These are phyloP conservation scores for Fomitopsis betulina DNA, from an alignment of 1,284 basidiomycete genomes.

Conservation along the genomic window DNA sequence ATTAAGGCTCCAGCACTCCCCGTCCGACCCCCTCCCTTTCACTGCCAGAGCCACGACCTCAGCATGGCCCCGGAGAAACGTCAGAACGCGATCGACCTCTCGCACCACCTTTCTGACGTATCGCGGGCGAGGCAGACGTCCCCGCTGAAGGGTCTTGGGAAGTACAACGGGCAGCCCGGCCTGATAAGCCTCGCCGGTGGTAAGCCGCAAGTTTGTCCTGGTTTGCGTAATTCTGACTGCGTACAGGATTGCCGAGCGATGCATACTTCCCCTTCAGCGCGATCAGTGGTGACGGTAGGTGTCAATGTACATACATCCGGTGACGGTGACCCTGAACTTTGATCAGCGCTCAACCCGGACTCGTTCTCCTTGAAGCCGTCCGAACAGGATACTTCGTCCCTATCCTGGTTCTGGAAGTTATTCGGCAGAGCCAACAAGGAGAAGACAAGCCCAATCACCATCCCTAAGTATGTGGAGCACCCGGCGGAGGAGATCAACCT, in stretches of 20 bases:
- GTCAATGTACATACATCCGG: neutral
- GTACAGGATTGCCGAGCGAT: slow-evolving; percentile 53
- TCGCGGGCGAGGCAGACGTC: slow-evolving; percentile 48
- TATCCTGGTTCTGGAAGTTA: slow-evolving; percentile 67
- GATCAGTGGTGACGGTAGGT: slow-evolving; percentile 41
- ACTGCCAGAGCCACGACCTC: neutral
- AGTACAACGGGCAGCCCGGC: slow-evolving; percentile 48
- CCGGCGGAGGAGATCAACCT: slow-evolving; percentile 55
- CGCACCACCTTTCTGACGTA: slow-evolving; percentile 54
- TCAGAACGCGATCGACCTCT: slow-evolving; percentile 49
- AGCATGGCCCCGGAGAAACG: slow-evolving; percentile 30
- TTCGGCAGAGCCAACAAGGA: slow-evolving; percentile 42
- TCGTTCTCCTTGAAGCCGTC: slow-evolving; percentile 29
- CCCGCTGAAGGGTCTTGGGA: slow-evolving; percentile 62
- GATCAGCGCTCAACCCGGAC: slow-evolving; percentile 30
- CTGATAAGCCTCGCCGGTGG: slow-evolving; percentile 58
- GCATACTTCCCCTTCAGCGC: slow-evolving; percentile 61
- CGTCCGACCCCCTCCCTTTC: neutral
- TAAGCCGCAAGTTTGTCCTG: slow-evolving; percentile 20
- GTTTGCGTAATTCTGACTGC: neutral
- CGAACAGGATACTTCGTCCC: slow-evolving; percentile 25
- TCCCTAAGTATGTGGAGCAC: slow-evolving; percentile 57
- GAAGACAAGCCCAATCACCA: slow-evolving; percentile 45
- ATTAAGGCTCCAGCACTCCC: neutral
- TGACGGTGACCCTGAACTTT: neutral